Conservation (phyloP, 2,329 filamentous ascomycete genomes). For the Microsporum audouinii region DNA sequence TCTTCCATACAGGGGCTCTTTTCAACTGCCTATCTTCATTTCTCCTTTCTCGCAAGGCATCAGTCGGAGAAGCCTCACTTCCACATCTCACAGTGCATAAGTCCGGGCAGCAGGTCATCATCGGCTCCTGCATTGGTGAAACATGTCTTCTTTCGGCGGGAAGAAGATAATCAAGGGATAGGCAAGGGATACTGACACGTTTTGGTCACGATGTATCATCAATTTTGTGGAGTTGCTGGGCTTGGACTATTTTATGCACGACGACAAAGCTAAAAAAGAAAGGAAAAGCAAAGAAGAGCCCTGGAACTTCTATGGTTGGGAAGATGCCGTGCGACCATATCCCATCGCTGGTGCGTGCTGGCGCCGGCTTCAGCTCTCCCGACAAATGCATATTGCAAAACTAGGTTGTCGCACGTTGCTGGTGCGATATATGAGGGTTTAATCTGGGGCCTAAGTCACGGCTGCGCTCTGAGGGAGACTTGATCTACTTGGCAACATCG, state of each 20-base stretch:
- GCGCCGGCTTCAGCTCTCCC: background rate
- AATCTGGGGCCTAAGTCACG: background rate
- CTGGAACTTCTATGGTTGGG: background rate
- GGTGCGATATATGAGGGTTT: background rate
- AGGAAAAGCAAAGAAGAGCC: background rate
- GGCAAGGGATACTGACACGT: background rate
- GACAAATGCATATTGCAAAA: background rate
- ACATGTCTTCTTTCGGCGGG: background rate
- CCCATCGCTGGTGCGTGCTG: conserved; percentile 2
- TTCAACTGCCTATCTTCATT: background rate
- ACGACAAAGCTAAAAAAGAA: background rate
- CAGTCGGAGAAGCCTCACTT: background rate
- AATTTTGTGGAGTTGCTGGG: background rate
- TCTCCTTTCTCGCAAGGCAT: background rate
- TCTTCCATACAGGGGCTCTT: background rate
- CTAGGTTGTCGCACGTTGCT: background rate
- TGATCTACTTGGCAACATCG: background rate
- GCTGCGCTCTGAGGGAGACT: background rate
- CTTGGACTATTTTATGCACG: conserved; percentile 4
- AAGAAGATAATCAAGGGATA: background rate
- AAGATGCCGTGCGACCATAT: background rate
- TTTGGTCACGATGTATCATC: conserved; percentile 5
- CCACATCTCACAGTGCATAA: background rate
- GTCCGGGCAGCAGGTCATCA: background rate
- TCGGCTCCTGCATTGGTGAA: background rate